These are phyloP conservation scores for Pichia inconspicua DNA, from an alignment of 1,139 yeast species.

Conservation along the genomic window DNA sequence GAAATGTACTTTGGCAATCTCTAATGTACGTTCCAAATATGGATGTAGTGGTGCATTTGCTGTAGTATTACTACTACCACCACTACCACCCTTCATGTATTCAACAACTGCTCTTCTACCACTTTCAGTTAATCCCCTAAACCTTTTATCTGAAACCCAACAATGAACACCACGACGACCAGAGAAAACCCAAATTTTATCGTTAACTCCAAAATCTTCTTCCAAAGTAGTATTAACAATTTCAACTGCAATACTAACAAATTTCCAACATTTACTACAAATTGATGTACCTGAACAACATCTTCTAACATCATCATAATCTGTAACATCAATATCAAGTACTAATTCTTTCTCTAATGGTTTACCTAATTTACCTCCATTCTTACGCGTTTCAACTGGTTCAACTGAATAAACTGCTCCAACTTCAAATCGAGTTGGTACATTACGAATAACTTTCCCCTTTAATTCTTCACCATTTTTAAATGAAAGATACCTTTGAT, in stretches of 20 bases:
- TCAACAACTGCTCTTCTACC: constrained; percentile 74
- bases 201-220: constrained; percentile 85
- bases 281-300: constrained; percentile 85
- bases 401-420: constrained; percentile 88
- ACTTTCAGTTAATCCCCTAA: constrained; percentile 64
- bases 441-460: constrained; percentile 57
- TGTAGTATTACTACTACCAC: constrained; percentile 29
- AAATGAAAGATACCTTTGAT: constrained; percentile 83
- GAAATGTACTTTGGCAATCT: constrained; percentile 57
- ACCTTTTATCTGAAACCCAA: constrained; percentile 88
- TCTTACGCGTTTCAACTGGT: constrained; percentile 69
- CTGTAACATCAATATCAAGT: constrained; percentile 95
- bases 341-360: constrained; percentile 84
- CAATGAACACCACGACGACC: constrained; percentile 99
- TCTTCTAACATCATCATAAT: constrained; percentile 88
- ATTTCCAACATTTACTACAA: constrained; percentile 89
- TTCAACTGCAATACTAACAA: constrained; percentile 78
- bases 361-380: constrained; percentile 73
- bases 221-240: constrained; percentile 64
- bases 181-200: constrained; percentile 90
- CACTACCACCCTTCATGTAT: constrained; percentile 39
- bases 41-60: constrained; percentile 82
- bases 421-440: constrained; percentile 89
- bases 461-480: constrained; percentile 64
- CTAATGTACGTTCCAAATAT: constrained; percentile 67